Conservation (phyloP, 202 grass and related monocot species). For the Zizania palustris region DNA sequence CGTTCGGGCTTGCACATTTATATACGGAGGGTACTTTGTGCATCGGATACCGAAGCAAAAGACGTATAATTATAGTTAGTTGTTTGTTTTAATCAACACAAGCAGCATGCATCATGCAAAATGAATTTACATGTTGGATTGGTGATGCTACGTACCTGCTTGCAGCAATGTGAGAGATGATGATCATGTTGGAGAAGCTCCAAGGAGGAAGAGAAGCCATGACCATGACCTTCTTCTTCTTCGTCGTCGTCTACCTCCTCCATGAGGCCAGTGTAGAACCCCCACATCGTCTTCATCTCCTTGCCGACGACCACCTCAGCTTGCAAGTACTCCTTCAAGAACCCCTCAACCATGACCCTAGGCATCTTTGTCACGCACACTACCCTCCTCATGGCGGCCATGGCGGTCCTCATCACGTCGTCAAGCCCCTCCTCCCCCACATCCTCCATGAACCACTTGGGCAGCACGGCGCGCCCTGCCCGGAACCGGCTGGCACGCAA, state of each 20-base stretch:
- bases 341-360: slow-evolving; percentile 66
- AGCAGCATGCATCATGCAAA: not conserved
- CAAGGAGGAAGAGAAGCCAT: slow-evolving; percentile 32
- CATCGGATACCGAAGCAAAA: too few species aligned
- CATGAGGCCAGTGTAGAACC: slow-evolving; percentile 63
- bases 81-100: not conserved
- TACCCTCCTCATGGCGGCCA: slow-evolving; percentile 24
- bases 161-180: slow-evolving; percentile 39
- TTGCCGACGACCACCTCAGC: slow-evolving; percentile 43
- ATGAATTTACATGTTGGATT: not conserved
- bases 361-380: slow-evolving; percentile 60
- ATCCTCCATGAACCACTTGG: slow-evolving; percentile 74
- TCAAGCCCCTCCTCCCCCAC: slow-evolving; percentile 48
- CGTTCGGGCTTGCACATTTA: too few species aligned
- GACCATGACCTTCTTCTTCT: not conserved
- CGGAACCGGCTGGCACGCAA: slow-evolving; percentile 36
- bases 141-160: slow-evolving; percentile 24
- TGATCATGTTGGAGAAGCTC: slow-evolving; percentile 29
- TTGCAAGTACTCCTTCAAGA: slow-evolving; percentile 56
- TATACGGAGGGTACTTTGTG: too few species aligned
- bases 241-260: slow-evolving; percentile 29
- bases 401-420: slow-evolving; percentile 34
- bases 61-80: not conserved
- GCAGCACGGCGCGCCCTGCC: slow-evolving; percentile 57
- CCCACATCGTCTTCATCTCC: slow-evolving; percentile 53